A percentile compares a stretch with the other conserved stretches of the same genome.
phyloP scores from a whole-genome alignment of 441 rosid species.

The Adansonia gregorii region DNA sequence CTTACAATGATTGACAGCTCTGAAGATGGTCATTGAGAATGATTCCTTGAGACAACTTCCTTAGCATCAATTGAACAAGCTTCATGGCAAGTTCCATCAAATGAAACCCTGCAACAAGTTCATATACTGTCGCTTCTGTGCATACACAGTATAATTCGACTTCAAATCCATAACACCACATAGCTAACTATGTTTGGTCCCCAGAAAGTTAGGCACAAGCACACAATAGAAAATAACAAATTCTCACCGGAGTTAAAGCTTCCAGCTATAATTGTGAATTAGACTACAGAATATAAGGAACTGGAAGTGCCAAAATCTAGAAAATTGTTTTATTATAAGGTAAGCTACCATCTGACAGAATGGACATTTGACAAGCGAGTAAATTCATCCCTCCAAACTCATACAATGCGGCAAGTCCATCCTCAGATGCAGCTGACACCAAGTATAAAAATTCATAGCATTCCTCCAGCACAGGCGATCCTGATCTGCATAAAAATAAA shows the following conservation, averaged over 20 bases:
- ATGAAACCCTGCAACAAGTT: too few relatives aligned
- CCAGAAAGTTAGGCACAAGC: background rate
- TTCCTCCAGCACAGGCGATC: slow-evolving; percentile 56
- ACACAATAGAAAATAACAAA: background rate
- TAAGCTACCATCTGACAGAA: slow-evolving; percentile 68
- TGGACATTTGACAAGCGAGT: slow-evolving; percentile 63
- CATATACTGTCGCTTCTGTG: background rate
- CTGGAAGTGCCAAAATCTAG: slow-evolving; percentile 14
- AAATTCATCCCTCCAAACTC: slow-evolving; percentile 79
- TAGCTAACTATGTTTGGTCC: background rate
- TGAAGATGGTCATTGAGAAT: too few relatives aligned
- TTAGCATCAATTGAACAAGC: too few relatives aligned
- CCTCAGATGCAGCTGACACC: slow-evolving; percentile 59
- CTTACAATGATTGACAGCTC: too few relatives aligned
- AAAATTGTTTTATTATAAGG: background rate
- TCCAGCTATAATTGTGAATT: background rate
- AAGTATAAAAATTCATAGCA: slow-evolving; percentile 78
- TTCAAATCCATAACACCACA: slow-evolving; percentile 11
- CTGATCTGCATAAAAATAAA: slow-evolving; percentile 40
- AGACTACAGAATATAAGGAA: background rate
- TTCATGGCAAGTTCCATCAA: slow-evolving; percentile 29
- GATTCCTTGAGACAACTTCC: background rate
- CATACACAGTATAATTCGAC: background rate
- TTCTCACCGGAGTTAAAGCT: background rate
- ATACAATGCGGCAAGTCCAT: slow-evolving; percentile 51